Percentiles rank a stretch among this genome's conserved stretches.
These are phyloP conservation scores for Apiospora pterosperma DNA, from an alignment of 2,329 filamentous ascomycete genomes.

Conservation along the genomic window DNA sequence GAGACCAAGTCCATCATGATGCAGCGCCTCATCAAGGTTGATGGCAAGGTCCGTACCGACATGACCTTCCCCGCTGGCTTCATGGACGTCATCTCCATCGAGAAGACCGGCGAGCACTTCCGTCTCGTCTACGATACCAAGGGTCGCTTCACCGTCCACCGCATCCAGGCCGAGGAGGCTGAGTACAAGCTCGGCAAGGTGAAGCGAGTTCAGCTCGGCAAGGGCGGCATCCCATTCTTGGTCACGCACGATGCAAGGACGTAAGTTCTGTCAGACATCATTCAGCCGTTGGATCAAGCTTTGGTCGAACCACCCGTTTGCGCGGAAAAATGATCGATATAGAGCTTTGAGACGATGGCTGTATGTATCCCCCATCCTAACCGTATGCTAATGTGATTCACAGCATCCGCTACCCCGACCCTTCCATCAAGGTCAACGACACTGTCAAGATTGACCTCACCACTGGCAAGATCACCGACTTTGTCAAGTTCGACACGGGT, in stretches of 20 bases:
- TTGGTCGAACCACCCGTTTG: conserved; percentile 64
- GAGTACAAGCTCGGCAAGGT: conserved; percentile 99
- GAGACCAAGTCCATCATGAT: conserved; percentile 98
- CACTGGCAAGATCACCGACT: conserved; percentile 97
- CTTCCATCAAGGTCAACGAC: conserved; percentile 99
- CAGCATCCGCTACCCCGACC: conserved; percentile 99
- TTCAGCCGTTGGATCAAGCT: conserved; percentile 99
- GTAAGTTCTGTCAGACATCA: conserved; percentile 97
- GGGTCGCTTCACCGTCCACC: conserved; percentile 99
- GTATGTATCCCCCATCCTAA: conserved; percentile 40
- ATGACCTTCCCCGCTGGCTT: conserved; percentile 95
- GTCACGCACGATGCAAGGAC: conserved; percentile 99
- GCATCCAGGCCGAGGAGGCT: conserved; percentile 97
- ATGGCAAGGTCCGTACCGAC: conserved; percentile 99
- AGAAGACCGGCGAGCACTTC: conserved; percentile 99
- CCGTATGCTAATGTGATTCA: conserved; percentile 36
- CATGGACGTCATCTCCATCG: conserved; percentile 99
- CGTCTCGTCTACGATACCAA: conserved; percentile 99
- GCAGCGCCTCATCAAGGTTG: conserved; percentile 99
- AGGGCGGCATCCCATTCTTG: conserved; percentile 99
- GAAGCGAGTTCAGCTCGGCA: conserved; percentile 98
- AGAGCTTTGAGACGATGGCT: conserved; percentile 47
- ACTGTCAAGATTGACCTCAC: conserved; percentile 98
- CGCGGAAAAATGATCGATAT: conserved; percentile 22
- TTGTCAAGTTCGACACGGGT: conserved; percentile 98